Evolutionary conservation across 73 alveolate genomes (phyloP).

Genomic region (Durusdinium trenchii): DNA sequence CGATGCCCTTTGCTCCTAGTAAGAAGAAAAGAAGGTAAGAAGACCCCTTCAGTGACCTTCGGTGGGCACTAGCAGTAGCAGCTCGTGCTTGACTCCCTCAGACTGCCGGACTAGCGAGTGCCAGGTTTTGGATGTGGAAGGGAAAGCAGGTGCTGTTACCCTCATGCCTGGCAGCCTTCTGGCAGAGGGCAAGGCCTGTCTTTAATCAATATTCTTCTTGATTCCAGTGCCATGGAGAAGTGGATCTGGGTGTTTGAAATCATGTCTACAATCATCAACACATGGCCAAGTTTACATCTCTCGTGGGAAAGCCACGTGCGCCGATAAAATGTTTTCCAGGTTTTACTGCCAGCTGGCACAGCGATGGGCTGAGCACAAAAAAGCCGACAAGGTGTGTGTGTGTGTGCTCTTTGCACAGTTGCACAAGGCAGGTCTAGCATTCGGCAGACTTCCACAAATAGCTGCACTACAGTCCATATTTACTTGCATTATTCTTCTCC

Average conservation of each 20-base stretch:
- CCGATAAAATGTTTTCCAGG: neutral
- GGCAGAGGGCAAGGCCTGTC: slow-evolving; percentile 69
- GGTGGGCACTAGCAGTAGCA: no score
- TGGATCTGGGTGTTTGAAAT: neutral
- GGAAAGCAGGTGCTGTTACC: slow-evolving; percentile 30
- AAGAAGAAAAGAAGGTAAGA: no score
- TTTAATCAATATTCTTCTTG: neutral
- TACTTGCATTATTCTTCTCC: no score
- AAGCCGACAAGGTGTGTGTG: neutral
- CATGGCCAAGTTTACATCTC: neutral
- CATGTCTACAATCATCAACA: neutral
- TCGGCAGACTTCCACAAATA: no score
- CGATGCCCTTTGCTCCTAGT: no score
- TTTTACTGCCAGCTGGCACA: slow-evolving; percentile 48
- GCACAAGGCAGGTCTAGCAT: no score
- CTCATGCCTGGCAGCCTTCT: slow-evolving; percentile 77
- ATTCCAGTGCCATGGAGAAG: neutral
- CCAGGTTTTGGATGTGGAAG: slow-evolving; percentile 61
- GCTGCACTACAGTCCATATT: no score
- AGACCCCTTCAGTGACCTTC: no score
- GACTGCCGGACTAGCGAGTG: no score
- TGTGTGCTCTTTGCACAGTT: no score
- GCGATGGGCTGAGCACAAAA: neutral
- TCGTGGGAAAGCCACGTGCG: neutral
- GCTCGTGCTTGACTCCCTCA: no score